Percentiles rank a stretch among this genome's conserved stretches.
These are phyloP conservation scores for Moelleriella libera DNA, from an alignment of 2,329 filamentous ascomycete species.

Conservation along the genomic window DNA sequence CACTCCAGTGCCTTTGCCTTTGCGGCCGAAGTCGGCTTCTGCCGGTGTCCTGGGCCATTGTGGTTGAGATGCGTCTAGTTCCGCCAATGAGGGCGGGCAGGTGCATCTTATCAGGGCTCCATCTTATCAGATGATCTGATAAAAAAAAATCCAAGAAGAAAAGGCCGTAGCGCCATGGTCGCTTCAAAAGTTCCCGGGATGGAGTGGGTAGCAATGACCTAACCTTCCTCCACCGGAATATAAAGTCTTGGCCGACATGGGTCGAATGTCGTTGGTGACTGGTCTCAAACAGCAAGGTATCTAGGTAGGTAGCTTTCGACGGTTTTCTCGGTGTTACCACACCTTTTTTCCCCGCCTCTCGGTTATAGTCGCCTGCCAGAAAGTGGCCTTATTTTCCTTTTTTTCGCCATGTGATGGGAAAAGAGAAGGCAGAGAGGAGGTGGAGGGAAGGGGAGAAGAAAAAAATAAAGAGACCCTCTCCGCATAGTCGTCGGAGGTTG, in stretches of 20 bases:
- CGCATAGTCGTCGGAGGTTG: too few species aligned
- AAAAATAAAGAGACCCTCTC: too few species aligned
- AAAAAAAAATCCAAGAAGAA: not conserved
- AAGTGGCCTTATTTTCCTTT: too few species aligned
- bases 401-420: too few species aligned
- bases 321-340: too few species aligned
- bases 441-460: too few species aligned
- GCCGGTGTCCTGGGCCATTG: not conserved
- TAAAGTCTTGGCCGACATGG: conserved; percentile 4
- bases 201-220: not conserved
- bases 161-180: not conserved
- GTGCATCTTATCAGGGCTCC: conserved; percentile 13
- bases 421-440: too few species aligned
- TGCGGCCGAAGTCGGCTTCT: not conserved
- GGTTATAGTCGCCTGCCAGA: too few species aligned
- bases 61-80: not conserved
- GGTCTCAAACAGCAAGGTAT: too few species aligned
- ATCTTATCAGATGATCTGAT: conserved; percentile 8
- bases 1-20: not conserved
- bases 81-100: conserved; percentile 8
- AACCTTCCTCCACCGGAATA: not conserved
- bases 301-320: too few species aligned
- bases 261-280: not conserved
- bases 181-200: not conserved
- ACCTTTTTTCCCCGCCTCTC: too few species aligned